These are phyloP conservation scores for Lasiosphaeriaceae sp. DNA, from an alignment of 495 filamentous ascomycete genomes.

Conservation along the genomic window DNA sequence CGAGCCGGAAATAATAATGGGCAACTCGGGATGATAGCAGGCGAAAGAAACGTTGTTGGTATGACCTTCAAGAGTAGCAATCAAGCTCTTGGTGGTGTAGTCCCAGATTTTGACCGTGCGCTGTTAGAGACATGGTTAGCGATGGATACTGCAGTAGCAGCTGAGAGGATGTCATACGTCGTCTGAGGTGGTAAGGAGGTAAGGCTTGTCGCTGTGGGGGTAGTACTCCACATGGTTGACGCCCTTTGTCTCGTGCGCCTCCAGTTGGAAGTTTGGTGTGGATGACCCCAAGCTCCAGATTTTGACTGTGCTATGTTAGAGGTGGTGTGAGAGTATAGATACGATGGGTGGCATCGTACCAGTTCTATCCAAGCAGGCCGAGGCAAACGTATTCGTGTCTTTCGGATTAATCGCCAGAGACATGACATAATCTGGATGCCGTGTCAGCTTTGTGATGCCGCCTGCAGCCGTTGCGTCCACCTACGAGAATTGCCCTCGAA, in stretches of 20 bases:
- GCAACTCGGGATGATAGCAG: conserved; percentile 95
- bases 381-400: conserved; percentile 96
- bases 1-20: conserved; percentile 97
- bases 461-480: conserved; percentile 1
- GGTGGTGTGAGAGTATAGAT: neutral
- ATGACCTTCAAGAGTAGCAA: conserved; percentile 94
- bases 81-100: conserved; percentile 95
- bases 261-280: conserved; percentile 90
- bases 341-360: conserved; percentile 58
- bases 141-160: neutral
- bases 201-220: conserved; percentile 93
- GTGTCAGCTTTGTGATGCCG: conserved; percentile 8
- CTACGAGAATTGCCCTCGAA: conserved; percentile 91
- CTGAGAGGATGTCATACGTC: conserved; percentile 41
- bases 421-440: conserved; percentile 62
- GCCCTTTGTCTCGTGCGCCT: conserved; percentile 96
- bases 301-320: conserved; percentile 57
- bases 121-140: conserved; percentile 9
- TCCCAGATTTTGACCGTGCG: conserved; percentile 96
- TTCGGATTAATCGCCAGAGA: conserved; percentile 99
- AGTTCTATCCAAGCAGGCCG: conserved; percentile 91
- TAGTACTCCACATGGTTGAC: conserved; percentile 99
- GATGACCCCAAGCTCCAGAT: conserved; percentile 94
- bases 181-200: conserved; percentile 93
- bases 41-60: conserved; percentile 99